A percentile compares a stretch with the other conserved stretches of the same genome.
Conservation (phyloP, 495 filamentous ascomycete genomes). For the Annulohypoxylon bovei region DNA sequence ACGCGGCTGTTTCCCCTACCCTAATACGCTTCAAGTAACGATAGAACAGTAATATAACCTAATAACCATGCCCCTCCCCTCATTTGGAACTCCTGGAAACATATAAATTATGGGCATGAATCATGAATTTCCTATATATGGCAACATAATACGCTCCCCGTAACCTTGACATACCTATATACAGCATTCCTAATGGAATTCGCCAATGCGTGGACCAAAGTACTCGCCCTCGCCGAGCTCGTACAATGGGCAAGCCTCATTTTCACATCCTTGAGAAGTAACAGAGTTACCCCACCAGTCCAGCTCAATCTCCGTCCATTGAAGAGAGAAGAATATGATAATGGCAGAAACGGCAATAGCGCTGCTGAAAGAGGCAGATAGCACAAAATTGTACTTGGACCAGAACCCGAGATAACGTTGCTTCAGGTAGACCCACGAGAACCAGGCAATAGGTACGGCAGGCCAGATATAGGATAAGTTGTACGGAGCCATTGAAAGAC, state of each 20-base stretch:
- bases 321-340: constrained; percentile 54
- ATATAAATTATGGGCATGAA: too few relatives aligned
- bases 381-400: constrained; percentile 59
- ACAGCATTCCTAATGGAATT: constrained; percentile 34
- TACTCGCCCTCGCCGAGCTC: constrained; percentile 46
- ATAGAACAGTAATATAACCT: constrained; percentile 23
- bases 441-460: constrained; percentile 50
- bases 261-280: constrained; percentile 47
- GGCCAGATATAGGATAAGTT: constrained; percentile 53
- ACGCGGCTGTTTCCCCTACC: neutral
- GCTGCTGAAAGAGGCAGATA: constrained; percentile 50
- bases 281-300: constrained; percentile 56
- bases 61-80: neutral
- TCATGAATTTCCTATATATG: too few relatives aligned
- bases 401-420: constrained; percentile 50
- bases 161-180: neutral
- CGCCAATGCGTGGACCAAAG: constrained; percentile 51
- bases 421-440: constrained; percentile 53
- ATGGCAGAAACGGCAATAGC: constrained; percentile 54
- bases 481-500: constrained; percentile 50
- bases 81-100: neutral
- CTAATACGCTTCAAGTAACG: constrained; percentile 17
- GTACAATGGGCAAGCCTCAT: constrained; percentile 37
- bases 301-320: constrained; percentile 48
- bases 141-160: neutral